phyloP scores from a whole-genome alignment of 306 rosid genomes.

The Sophora flavescens region DNA sequence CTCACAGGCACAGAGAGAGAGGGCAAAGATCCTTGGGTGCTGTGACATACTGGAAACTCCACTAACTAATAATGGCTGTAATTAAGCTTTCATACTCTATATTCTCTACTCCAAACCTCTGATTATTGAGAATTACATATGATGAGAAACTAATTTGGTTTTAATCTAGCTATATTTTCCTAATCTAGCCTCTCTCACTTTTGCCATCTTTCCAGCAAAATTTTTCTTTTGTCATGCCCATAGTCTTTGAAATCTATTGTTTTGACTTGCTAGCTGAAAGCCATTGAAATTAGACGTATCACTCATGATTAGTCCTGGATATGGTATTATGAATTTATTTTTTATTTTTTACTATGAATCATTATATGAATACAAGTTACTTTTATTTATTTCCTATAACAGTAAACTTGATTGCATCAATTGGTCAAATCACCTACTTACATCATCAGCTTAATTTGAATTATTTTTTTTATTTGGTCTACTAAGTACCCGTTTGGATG shows the following conservation, averaged over 20 bases:
- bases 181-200: not conserved
- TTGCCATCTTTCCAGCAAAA: not conserved
- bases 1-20: slow-evolving; percentile 18
- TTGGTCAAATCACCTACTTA: not conserved
- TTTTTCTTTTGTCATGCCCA: no score
- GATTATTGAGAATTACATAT: not conserved
- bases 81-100: slow-evolving; percentile 33
- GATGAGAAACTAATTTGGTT: not conserved
- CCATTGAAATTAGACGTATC: not conserved
- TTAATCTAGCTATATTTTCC: not conserved
- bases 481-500: no score
- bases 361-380: not conserved
- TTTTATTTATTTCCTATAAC: not conserved
- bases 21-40: not conserved
- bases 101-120: not conserved
- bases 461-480: not conserved
- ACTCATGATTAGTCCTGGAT: no score
- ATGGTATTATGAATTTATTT: no score
- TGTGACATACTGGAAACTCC: slow-evolving; percentile 4
- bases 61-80: slow-evolving; percentile 37
- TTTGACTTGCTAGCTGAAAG: not conserved
- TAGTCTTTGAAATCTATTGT: not conserved
- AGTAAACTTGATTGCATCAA: slow-evolving; percentile 1
- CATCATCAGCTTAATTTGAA: not conserved
- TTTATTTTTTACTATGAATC: not conserved